These are phyloP conservation scores for Fusarium zealandicum DNA, from an alignment of 2,329 filamentous ascomycete genomes.

Conservation along the genomic window DNA sequence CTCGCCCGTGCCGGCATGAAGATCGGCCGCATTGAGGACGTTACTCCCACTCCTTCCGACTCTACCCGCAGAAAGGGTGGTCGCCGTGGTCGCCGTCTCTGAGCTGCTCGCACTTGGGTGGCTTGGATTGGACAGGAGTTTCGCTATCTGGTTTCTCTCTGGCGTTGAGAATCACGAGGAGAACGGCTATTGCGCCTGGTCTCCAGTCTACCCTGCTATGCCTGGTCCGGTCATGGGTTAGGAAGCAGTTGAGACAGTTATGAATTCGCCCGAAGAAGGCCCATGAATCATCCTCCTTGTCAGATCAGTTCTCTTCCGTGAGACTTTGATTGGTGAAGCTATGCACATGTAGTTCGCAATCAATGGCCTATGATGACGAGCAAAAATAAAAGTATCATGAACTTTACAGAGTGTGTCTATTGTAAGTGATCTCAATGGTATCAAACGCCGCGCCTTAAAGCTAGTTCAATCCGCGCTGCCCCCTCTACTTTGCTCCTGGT, in stretches of 20 bases:
- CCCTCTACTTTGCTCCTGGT: conserved; percentile 39
- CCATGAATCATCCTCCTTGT: conserved; percentile 50
- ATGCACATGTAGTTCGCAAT: conserved; percentile 11
- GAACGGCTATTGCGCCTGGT: conserved; percentile 74
- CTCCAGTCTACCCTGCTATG: conserved; percentile 63
- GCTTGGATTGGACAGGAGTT: conserved; percentile 48
- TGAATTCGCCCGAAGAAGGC: conserved; percentile 55
- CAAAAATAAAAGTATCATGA: conserved; percentile 3
- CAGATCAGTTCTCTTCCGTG: conserved; percentile 36
- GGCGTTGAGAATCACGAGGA: conserved; percentile 75
- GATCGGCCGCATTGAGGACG: conserved; percentile 99
- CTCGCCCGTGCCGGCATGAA: conserved; percentile 99
- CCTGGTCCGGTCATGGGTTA: conserved; percentile 44
- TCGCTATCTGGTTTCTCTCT: conserved; percentile 61
- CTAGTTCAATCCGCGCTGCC: not conserved
- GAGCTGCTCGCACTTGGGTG: conserved; percentile 52
- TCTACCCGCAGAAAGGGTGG: conserved; percentile 99
- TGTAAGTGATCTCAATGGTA: conserved; percentile 4
- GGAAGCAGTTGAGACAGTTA: conserved; percentile 50
- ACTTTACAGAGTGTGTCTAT: conserved; percentile 8
- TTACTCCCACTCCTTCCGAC: conserved; percentile 98
- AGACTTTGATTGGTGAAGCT: conserved; percentile 18
- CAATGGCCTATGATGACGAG: not conserved
- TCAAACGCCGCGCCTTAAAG: conserved; percentile 25
- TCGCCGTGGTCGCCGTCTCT: conserved; percentile 99